These are phyloP conservation scores for Linnemannia hyalina DNA, from an alignment of 192 early-diverging fungal species.

Conservation along the genomic window DNA sequence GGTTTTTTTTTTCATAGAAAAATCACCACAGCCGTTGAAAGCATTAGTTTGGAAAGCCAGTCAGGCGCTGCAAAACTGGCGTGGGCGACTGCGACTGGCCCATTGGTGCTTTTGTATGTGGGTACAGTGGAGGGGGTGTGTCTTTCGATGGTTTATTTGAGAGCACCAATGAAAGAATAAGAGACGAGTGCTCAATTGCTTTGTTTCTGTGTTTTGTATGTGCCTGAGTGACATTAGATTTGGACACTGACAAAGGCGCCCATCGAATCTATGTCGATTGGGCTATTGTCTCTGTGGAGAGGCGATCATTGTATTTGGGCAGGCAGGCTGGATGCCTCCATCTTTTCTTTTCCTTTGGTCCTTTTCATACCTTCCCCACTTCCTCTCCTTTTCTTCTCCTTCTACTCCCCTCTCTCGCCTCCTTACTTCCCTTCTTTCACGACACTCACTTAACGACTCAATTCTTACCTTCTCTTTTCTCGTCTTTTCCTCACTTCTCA, in stretches of 20 bases:
- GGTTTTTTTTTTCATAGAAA: not conserved
- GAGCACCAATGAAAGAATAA: not conserved
- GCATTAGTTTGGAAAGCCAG: too few species aligned
- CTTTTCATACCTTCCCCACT: too few species aligned
- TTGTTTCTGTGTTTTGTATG: not conserved
- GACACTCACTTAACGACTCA: not conserved
- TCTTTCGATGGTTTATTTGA: not conserved
- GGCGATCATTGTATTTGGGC: not conserved
- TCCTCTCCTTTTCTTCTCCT: not conserved
- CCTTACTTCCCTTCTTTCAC: not conserved
- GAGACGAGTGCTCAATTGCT: not conserved
- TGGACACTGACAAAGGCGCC: not conserved
- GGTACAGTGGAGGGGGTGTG: not conserved
- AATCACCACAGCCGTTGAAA: not conserved
- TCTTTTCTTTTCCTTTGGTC: too few species aligned
- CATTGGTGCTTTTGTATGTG: not conserved
- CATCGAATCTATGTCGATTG: not conserved
- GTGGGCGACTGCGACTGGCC: conserved; percentile 20
- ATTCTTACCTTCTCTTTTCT: not conserved
- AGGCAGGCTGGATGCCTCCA: not conserved
- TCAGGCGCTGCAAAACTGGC: not conserved
- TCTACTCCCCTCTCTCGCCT: not conserved
- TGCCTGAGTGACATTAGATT: not conserved
- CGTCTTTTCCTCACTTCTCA: not conserved
- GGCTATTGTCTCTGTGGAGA: not conserved